Base-by-base conservation (phyloP, 2,329 filamentous ascomycete species). In the Colletotrichum higginsianum region DNA sequence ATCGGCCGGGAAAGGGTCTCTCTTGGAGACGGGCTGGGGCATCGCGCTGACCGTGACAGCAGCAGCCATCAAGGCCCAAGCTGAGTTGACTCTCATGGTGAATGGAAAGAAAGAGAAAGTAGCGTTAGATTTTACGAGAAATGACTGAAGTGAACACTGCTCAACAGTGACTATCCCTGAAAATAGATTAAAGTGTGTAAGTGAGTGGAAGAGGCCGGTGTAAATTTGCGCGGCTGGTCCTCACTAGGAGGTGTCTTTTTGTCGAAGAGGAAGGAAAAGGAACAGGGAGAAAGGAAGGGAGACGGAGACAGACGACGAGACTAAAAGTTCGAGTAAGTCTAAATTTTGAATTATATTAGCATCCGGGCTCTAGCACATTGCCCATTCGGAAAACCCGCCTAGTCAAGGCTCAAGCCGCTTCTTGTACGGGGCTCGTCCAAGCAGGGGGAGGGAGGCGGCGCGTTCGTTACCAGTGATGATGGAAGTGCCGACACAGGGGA, bases 331-430 rank as follows among this genome's bases (percentile, higher is more conserved):
- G 46, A 61, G 44, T 63, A 68, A 71, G 58, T 68, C 65, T 71
- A 71, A 71, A 64, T 63, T 60, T 64, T 64, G 58, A 44, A 68
- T 68, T 69, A 71, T 62, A 64, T 64, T 69, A 60, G 52, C 26
- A n/a, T 26, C 30, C 5, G 64, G 49, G n/a, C 35, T 46, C 50
- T 60, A 40, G 57, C 11, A 55, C 46, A 58, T 63, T 57, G 67
- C 52, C 30, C 68, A 58, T 42, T 47, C 49, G 65, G 35, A 56
- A 42, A 55, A 55, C 13, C 11, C 44, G n/a, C 50, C 23, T 8
- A 60, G 68, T 65, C 65, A 71, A 63, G 68, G 53, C 26, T n/a
- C 23, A 42, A 53, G 57, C 58, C 63, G 53, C 35, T 44, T 58
- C 26, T 64, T 55, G n/a, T 30, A 38, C n/a, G 42, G 44, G 30